Evolutionary conservation across 257 asterid species (phyloP).

Genomic region (Nicotiana sylvestris): DNA sequence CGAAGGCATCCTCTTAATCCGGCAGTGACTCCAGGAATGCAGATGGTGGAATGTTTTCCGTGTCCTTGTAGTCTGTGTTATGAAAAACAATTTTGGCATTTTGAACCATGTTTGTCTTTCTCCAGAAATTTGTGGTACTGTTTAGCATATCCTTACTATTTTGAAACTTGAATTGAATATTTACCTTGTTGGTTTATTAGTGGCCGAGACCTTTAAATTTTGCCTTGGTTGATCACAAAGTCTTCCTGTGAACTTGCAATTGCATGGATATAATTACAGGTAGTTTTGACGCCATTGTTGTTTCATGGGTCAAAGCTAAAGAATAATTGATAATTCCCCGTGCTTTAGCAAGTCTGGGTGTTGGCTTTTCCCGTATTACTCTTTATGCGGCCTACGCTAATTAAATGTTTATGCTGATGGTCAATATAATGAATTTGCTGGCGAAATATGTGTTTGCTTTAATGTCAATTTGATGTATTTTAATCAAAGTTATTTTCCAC

Average conservation of each 20-base stretch:
- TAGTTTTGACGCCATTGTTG: neutral
- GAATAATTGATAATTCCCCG: neutral
- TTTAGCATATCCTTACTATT: neutral
- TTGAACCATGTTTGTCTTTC: neutral
- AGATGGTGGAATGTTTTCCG: neutral
- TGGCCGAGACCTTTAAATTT: neutral
- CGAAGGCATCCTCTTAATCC: neutral
- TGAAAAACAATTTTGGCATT: conserved; percentile 6
- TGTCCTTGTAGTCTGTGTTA: neutral
- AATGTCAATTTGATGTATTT: too few species aligned
- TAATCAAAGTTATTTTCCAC: too few species aligned
- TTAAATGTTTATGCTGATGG: neutral
- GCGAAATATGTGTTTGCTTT: neutral
- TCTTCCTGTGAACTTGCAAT: neutral
- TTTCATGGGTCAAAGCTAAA: neutral
- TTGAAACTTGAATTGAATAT: neutral
- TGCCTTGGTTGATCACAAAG: neutral
- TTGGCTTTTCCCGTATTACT: neutral
- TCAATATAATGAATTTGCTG: neutral
- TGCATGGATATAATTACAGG: too few species aligned
- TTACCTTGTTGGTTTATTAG: neutral
- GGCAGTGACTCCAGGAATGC: neutral
- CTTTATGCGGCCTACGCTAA: neutral
- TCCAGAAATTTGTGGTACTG: neutral
- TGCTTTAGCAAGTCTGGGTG: neutral